A percentile compares a stretch with the other conserved stretches of the same genome.
phyloP scores from a whole-genome alignment of 768 basidiomycete species.

The Tephrocybe sp. region DNA sequence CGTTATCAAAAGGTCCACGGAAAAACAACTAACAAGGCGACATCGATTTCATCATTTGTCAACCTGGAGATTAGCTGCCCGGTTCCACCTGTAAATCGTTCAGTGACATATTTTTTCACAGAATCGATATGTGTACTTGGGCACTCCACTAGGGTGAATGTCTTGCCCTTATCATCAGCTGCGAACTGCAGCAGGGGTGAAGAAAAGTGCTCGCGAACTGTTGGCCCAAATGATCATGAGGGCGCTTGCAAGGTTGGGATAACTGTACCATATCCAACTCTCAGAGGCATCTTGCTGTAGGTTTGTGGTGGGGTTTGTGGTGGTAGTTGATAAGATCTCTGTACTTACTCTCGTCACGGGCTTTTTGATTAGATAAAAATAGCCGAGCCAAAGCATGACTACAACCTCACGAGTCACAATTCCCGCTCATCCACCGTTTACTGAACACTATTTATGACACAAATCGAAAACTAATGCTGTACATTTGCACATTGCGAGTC shows the following conservation, averaged over 20 bases:
- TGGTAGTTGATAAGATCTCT: not conserved
- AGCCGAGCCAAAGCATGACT: not conserved
- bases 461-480: too few species aligned
- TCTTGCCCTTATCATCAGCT: slow-evolving; percentile 61
- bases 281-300: slow-evolving; percentile 32
- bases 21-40: slow-evolving; percentile 65
- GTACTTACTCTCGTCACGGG: not conserved
- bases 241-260: not conserved
- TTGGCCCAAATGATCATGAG: not conserved
- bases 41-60: slow-evolving; percentile 74
- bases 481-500: too few species aligned
- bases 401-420: too few species aligned
- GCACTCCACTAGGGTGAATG: slow-evolving; percentile 86
- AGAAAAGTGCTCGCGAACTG: slow-evolving; percentile 89
- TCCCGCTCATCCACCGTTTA: too few species aligned
- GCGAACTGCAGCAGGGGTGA: slow-evolving; percentile 89
- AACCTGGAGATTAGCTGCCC: slow-evolving; percentile 80
- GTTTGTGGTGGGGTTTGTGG: not conserved
- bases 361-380: slow-evolving; percentile 14
- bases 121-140: slow-evolving; percentile 55
- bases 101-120: not conserved
- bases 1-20: not conserved
- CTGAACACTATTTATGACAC: too few species aligned
- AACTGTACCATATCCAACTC: slow-evolving; percentile 48
- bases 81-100: slow-evolving; percentile 64